Base-by-base conservation (phyloP, 495 filamentous ascomycete species). In the Aspergillus nidulans region DNA sequence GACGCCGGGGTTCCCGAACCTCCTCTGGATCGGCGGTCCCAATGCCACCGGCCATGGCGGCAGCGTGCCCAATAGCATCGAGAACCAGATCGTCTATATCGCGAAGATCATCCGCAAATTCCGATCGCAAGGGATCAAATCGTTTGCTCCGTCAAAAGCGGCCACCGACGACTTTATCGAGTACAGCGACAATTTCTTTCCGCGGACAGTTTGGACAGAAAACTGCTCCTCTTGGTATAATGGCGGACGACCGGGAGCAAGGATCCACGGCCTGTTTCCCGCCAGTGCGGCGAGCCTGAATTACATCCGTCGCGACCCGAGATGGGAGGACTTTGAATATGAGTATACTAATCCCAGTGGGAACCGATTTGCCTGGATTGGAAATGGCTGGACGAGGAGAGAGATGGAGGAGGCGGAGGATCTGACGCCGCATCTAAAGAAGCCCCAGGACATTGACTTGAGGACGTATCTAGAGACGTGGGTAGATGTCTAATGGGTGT, bases 261-360 rank as follows among this genome's bases (percentile, higher is more conserved):
- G 68, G 2, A 79, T 89, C 20, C 80, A 82, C 53, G 86, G 82
- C 0, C 59, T 87, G 16, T 90, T 86, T 76, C 87, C 87, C 0
- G 85, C 84, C 0, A 83, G 78, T 65, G 80, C 82, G 4, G 67
- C 81, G 1, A 80, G 83, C 58, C 65, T 78, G 23, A 82, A 81
- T 10, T 76, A 77, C 19, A 72, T 84, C 23, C 70, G 81, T 4
- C 65, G 79, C 20, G 78, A 85, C 43, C 85, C 85, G 1, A 70
- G 86, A 13, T 89, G 85, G 84, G 86, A 90, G 67, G 86, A 90
- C 62, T 89, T 74, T 71, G 85, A 89, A 52, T 88, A 84, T 64
- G 76, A 75, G 52, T 83, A 85, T 62, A 49, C 67, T 20, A 72
- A 69, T 18, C 56, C 60, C 0, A 73, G 68, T 51, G 76, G 73